Evolutionary conservation across 352 stramenopile genomes (phyloP).

Genomic region (Globisporangium camurandrum): DNA sequence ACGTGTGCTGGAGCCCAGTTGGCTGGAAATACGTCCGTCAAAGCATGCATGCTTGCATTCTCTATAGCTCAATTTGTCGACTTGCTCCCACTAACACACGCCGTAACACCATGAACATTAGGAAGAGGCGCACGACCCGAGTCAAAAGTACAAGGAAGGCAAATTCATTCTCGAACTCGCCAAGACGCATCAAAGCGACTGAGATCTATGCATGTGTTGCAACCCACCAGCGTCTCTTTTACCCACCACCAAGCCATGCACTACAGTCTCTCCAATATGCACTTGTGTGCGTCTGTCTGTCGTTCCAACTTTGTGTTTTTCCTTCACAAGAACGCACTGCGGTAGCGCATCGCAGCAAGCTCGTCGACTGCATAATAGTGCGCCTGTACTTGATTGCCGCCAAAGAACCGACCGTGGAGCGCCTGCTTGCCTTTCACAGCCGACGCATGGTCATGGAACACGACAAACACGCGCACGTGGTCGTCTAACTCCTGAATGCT

Average conservation of each 20-base stretch:
- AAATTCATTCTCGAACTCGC: conserved; percentile 97
- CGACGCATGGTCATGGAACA: conserved; percentile 42
- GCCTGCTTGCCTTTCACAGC: conserved; percentile 44
- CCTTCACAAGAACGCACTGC: conserved; percentile 42
- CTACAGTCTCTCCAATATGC: no score
- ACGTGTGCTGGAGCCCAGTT: conserved; percentile 85
- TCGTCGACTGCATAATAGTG: conserved; percentile 49
- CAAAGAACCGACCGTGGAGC: conserved; percentile 70
- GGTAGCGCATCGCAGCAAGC: conserved; percentile 36
- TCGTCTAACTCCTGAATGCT: conserved; percentile 51
- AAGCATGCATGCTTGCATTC: not conserved
- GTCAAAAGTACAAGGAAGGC: conserved; percentile 95
- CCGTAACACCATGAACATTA: conserved; percentile 12
- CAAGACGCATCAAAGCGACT: conserved; percentile 54
- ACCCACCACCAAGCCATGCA: no score
- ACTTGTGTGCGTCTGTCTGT: no score
- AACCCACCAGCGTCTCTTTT: not conserved
- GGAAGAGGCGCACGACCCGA: conserved; percentile 88
- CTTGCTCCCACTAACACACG: conserved; percentile 4
- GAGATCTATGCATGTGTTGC: no score
- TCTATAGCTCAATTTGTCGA: no score
- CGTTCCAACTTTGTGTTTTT: not conserved
- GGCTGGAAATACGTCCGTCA: conserved; percentile 90
- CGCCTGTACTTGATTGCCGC: conserved; percentile 62
- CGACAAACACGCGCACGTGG: conserved; percentile 75